Conservation (phyloP, 306 rosid genomes). For the Crotalaria pallida region DNA sequence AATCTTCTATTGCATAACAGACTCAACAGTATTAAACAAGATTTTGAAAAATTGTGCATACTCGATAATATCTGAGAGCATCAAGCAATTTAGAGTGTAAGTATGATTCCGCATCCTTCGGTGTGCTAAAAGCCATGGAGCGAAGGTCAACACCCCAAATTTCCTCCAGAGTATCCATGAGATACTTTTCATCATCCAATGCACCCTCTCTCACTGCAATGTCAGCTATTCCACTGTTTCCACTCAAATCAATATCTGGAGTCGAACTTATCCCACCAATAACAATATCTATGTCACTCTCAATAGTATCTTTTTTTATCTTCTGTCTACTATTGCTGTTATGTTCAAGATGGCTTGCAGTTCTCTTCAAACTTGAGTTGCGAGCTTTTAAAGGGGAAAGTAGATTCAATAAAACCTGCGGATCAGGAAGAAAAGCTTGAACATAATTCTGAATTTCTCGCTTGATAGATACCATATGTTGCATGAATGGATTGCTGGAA, state of each 20-base stretch:
- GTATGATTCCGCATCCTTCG: conserved; percentile 44
- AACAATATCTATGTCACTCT: conserved; percentile 55
- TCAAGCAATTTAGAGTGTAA: conserved; percentile 66
- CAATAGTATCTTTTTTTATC: conserved; percentile 38
- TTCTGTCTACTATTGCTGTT: conserved; percentile 37
- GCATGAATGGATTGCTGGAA: conserved; percentile 18
- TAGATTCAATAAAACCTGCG: conserved; percentile 62
- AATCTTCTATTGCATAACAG: background rate
- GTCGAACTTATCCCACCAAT: conserved; percentile 58
- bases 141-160: conserved; percentile 57
- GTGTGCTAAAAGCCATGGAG: conserved; percentile 27
- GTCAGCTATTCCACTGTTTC: conserved; percentile 29
- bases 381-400: conserved; percentile 54
- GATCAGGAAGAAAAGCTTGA: conserved; percentile 72
- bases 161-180: conserved; percentile 42
- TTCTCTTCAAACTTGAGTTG: conserved; percentile 46
- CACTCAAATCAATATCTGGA: conserved; percentile 25
- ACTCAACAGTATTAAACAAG: conserved; percentile 6
- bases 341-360: conserved; percentile 31
- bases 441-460: conserved; percentile 66
- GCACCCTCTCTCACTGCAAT: conserved; percentile 24
- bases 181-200: conserved; percentile 38
- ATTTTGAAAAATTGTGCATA: conserved; percentile 34
- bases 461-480: conserved; percentile 36
- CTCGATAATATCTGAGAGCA: conserved; percentile 64